These are phyloP conservation scores for Diaporthe destruens DNA, from an alignment of 2,329 filamentous ascomycete species.

Conservation along the genomic window DNA sequence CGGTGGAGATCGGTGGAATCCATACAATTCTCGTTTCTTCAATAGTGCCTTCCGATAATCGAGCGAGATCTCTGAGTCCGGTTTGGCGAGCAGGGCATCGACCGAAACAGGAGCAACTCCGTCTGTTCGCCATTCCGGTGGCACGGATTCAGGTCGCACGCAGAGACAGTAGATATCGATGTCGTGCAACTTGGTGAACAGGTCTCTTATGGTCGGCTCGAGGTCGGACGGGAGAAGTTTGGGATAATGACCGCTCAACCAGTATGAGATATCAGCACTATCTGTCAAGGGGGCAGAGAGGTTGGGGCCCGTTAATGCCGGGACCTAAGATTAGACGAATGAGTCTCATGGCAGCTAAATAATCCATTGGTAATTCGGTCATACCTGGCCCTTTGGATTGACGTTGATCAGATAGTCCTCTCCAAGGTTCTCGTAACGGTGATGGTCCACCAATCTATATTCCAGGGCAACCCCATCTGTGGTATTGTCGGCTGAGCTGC, in stretches of 20 bases:
- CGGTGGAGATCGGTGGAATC: not conserved
- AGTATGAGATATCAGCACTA: slow-evolving; percentile 14
- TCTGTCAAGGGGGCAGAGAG: not conserved
- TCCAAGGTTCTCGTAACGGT: not conserved
- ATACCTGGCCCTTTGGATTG: slow-evolving; percentile 24
- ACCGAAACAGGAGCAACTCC: not conserved
- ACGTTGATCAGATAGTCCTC: slow-evolving; percentile 9
- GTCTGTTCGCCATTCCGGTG: not conserved
- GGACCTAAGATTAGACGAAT: not conserved
- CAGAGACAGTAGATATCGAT: not conserved
- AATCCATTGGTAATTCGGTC: not conserved
- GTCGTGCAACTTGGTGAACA: not conserved
- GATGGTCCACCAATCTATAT: slow-evolving; percentile 1
- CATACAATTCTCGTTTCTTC: slow-evolving; percentile 18
- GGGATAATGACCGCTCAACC: slow-evolving; percentile 14
- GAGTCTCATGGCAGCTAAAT: not conserved
- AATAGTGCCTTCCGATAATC: not conserved
- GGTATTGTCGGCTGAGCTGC: not conserved
- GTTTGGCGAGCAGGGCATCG: not conserved
- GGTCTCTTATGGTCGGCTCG: not conserved
- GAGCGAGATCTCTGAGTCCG: not conserved
- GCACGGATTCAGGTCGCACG: not conserved
- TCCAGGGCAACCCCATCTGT: not conserved
- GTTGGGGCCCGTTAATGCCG: not conserved
- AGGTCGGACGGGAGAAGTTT: not conserved